Percentiles rank a stretch among this genome's conserved stretches.
Evolutionary conservation across 371 early-diverging fungal genomes (phyloP).

Genomic region (Homolaphlyctis polyrhiza): DNA sequence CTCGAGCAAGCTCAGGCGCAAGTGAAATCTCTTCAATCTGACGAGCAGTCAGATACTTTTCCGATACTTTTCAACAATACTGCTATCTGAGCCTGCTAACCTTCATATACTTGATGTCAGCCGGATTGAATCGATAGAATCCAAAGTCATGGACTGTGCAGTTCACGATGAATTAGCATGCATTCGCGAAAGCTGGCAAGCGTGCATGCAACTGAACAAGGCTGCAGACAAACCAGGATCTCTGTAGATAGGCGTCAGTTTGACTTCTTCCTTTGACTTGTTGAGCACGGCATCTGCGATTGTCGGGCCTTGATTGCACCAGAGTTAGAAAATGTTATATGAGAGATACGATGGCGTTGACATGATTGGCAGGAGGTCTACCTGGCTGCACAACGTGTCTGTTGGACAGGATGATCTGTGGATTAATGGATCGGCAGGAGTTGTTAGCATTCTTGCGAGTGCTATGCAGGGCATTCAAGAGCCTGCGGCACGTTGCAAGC

Average conservation of each 20-base stretch:
- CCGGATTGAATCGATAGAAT: slow-evolving; percentile 29
- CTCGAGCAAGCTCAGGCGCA: slow-evolving; percentile 27
- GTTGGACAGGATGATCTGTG: slow-evolving; percentile 31
- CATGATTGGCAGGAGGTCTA: not conserved
- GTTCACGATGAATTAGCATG: too few relatives aligned
- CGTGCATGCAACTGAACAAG: too few relatives aligned
- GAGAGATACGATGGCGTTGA: not conserved
- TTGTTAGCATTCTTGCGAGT: not conserved
- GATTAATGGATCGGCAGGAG: too few relatives aligned
- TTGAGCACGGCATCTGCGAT: slow-evolving; percentile 33
- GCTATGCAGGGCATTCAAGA: too few relatives aligned
- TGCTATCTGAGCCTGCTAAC: not conserved
- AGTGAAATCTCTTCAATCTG: slow-evolving; percentile 24
- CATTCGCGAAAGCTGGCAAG: too few relatives aligned
- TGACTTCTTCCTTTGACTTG: slow-evolving; percentile 35
- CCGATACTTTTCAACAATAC: too few relatives aligned
- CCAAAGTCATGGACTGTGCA: slow-evolving; percentile 37
- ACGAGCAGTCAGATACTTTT: slow-evolving; percentile 5
- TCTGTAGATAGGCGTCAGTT: slow-evolving; percentile 30
- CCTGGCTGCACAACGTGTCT: slow-evolving; percentile 32
- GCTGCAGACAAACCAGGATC: slow-evolving; percentile 17
- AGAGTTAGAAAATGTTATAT: too few relatives aligned
- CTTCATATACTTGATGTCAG: slow-evolving; percentile 33
- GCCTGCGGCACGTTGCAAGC: too few relatives aligned
- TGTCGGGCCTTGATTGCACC: slow-evolving; percentile 18